Conservation (phyloP, 768 basidiomycete species). For the Hydnum rufescens region DNA sequence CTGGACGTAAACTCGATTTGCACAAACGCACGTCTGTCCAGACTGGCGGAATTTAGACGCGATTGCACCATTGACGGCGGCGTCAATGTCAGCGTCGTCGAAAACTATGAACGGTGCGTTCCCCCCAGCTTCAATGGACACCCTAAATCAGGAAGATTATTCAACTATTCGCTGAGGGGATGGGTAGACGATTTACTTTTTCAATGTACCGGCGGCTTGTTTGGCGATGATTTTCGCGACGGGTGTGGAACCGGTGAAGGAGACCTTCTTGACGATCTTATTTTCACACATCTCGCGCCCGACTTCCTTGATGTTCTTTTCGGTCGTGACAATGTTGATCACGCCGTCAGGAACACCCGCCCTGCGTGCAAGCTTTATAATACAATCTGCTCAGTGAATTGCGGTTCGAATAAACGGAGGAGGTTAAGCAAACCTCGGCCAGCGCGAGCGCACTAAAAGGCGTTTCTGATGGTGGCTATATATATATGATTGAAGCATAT, state of each 20-base stretch:
- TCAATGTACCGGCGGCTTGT: slow-evolving; percentile 56
- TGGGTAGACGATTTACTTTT: slow-evolving; percentile 37
- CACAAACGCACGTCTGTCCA: slow-evolving; percentile 76
- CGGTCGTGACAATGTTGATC: slow-evolving; percentile 82
- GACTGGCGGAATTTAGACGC: slow-evolving; percentile 59
- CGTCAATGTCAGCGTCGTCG: slow-evolving; percentile 83
- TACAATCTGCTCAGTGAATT: neutral
- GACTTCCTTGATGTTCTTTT: slow-evolving; percentile 66
- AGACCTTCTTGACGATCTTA: slow-evolving; percentile 67
- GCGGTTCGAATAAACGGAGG: neutral
- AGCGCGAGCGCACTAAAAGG: slow-evolving; percentile 85
- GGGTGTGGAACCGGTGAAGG: slow-evolving; percentile 75
- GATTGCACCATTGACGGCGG: slow-evolving; percentile 70
- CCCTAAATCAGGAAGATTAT: slow-evolving; percentile 16
- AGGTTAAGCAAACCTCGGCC: slow-evolving; percentile 40
- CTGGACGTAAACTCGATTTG: slow-evolving; percentile 87
- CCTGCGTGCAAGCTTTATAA: slow-evolving; percentile 45
- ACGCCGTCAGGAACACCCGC: slow-evolving; percentile 94
- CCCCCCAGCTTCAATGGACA: slow-evolving; percentile 78
- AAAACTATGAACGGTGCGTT: slow-evolving; percentile 96
- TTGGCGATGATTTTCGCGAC: slow-evolving; percentile 60
- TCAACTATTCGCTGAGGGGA: neutral
- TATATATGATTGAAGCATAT: neutral
- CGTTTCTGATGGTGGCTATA: slow-evolving; percentile 66
- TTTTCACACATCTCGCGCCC: slow-evolving; percentile 90